phyloP scores from a whole-genome alignment of 768 basidiomycete genomes.

The Collybiopsis luxurians region DNA sequence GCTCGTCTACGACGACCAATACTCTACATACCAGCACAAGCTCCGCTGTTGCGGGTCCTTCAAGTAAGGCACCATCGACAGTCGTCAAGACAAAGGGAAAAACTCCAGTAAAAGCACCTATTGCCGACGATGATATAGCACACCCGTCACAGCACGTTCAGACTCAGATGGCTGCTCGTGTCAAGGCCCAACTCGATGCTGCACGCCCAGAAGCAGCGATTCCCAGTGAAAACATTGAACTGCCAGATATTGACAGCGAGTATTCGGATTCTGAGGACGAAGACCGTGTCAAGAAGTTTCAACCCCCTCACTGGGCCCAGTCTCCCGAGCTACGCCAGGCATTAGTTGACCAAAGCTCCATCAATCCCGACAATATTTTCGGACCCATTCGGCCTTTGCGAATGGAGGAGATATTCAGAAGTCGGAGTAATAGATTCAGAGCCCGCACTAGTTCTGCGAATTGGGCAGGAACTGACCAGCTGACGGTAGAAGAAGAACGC shows the following conservation, averaged over 20 bases:
- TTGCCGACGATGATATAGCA: conserved; percentile 46
- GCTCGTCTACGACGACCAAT: conserved; percentile 40
- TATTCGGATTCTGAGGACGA: conserved; percentile 97
- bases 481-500: conserved; percentile 80
- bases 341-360: conserved; percentile 76
- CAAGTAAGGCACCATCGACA: conserved; percentile 3
- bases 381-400: conserved; percentile 80
- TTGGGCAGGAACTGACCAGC: conserved; percentile 89
- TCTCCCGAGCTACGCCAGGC: conserved; percentile 82
- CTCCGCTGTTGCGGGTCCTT: conserved; percentile 25
- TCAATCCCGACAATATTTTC: conserved; percentile 91
- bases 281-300: conserved; percentile 66
- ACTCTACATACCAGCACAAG: conserved; percentile 28
- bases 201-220: conserved; percentile 47
- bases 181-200: conserved; percentile 65
- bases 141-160: conserved; percentile 66
- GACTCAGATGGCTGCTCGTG: conserved; percentile 68
- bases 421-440: conserved; percentile 75
- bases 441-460: conserved; percentile 93
- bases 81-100: conserved; percentile 7
- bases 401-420: conserved; percentile 94
- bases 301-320: conserved; percentile 87
- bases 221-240: conserved; percentile 79
- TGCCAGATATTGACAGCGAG: conserved; percentile 95
- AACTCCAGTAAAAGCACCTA: conserved; percentile 21